Evolutionary conservation across 805 yeast genomes (phyloP), one percentile per base, ranked within the genome.

Genomic region (Lachancea nothofagi): DNA sequence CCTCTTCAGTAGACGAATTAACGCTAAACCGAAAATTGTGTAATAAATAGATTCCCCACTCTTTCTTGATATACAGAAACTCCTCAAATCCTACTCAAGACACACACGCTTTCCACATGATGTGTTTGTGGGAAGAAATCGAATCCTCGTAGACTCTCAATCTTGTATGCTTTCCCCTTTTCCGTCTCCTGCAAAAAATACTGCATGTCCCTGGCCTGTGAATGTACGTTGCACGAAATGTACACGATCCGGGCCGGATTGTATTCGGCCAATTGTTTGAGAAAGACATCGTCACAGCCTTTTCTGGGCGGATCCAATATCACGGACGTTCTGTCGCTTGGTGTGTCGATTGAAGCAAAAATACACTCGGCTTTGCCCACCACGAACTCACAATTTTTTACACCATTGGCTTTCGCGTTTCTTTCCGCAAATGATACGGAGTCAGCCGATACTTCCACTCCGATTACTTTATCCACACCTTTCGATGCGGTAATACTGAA

Each of bases 101-200:
- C 93, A 12, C 90, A 90, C 14, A 86, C 86, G 56, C 90, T 78
- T 61, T 86, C 96, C 27, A 86, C 95, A 55, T 86, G 96, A 54
- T 87, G 90, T 0, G 96, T 87, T 64, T 87, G 95, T 2, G 96
- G 96, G 69, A 93, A 93, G 66, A 93, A 90, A 62, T 93, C 98
- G 60, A 93, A 93, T 1, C 98, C 98, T 55, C 87, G 78, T 18
- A 93, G 70, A 50, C 90, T 81, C 49, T 86, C 95, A 33, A 93
- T 74, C 42, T 65, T 66, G 66, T 87, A 93, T 28, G 71, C 55
- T 6, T 58, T 50, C 3, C 93, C 93, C 48, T 77, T 59, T 25
- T 65, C 70, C 7, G 90, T 80, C 26, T 78, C 71, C 45, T 72
- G 75, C 41, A 89, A 61, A 55, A 93, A 84, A 69, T 78, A 88